Percentiles rank a stretch among this genome's conserved stretches.
Conservation (phyloP, 257 asterid genomes). For the Rhazya stricta region DNA sequence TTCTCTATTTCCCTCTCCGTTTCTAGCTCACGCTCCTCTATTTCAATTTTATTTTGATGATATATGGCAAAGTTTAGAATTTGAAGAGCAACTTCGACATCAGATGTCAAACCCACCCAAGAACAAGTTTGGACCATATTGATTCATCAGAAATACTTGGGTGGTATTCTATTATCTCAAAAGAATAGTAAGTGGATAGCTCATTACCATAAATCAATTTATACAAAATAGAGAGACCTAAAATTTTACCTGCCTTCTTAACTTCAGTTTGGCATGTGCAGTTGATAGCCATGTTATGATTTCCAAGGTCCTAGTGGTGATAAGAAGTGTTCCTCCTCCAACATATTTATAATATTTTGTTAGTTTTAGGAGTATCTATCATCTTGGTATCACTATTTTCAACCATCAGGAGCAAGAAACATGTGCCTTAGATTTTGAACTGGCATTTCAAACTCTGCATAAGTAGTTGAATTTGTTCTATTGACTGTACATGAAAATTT, state of each 20-base stretch:
- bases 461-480: conserved; percentile 82
- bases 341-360: conserved; percentile 35
- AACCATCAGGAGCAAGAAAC: conserved; percentile 16
- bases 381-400: conserved; percentile 14
- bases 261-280: conserved; percentile 92
- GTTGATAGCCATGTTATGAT: conserved; percentile 91
- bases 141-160: neutral
- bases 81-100: conserved; percentile 87
- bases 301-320: conserved; percentile 94
- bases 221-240: neutral
- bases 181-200: neutral
- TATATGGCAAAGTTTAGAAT: conserved; percentile 94
- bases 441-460: conserved; percentile 88
- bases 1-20: conserved; percentile 50
- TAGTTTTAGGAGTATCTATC: conserved; percentile 12
- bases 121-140: conserved; percentile 8
- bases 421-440: conserved; percentile 76
- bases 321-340: conserved; percentile 88
- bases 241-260: conserved; percentile 66
- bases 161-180: neutral
- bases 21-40: conserved; percentile 90
- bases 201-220: neutral
- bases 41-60: conserved; percentile 93
- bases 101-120: conserved; percentile 66
- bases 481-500: conserved; percentile 52